Percentiles rank a stretch among this genome's conserved stretches.
Conservation (phyloP, 2,329 filamentous ascomycete genomes). For the Myriosclerotinia scirpicola region DNA sequence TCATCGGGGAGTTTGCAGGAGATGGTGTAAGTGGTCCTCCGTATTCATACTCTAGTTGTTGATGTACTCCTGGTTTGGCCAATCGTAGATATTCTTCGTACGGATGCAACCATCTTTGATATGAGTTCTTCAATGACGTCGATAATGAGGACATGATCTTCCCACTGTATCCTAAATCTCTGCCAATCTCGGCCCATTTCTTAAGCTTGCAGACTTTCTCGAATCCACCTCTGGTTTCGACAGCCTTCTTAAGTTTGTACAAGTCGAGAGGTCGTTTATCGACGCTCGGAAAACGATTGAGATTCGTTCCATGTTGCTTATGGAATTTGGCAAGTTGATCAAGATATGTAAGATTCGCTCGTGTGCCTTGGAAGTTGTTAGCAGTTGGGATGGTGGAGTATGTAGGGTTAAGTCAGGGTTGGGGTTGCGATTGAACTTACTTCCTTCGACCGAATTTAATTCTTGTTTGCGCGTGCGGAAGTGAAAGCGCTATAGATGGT, state of each 20-base stretch:
- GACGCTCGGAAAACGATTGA: slow-evolving; percentile 92
- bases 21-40: slow-evolving; percentile 84
- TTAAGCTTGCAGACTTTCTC: slow-evolving; percentile 96
- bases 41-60: slow-evolving; percentile 89
- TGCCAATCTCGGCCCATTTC: slow-evolving; percentile 98
- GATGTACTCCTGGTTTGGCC: slow-evolving; percentile 94
- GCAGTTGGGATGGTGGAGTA: slow-evolving; percentile 21
- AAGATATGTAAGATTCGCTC: slow-evolving; percentile 92
- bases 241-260: slow-evolving; percentile 94
- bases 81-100: slow-evolving; percentile 93
- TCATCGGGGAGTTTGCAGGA: slow-evolving; percentile 73
- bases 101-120: slow-evolving; percentile 92
- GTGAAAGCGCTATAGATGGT: slow-evolving; percentile 74
- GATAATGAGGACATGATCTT: slow-evolving; percentile 99
- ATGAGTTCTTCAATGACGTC: slow-evolving; percentile 97
- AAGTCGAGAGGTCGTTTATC: slow-evolving; percentile 96
- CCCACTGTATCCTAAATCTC: slow-evolving; percentile 94
- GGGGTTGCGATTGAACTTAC: slow-evolving; percentile 54
- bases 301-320: slow-evolving; percentile 90
- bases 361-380: slow-evolving; percentile 63
- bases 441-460: slow-evolving; percentile 96
- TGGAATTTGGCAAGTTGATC: slow-evolving; percentile 95
- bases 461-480: slow-evolving; percentile 96
- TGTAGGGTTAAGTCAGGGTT: neutral
- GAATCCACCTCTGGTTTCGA: slow-evolving; percentile 91